These are phyloP conservation scores for Hysterium pulicare DNA, from an alignment of 2,329 filamentous ascomycete genomes.

Conservation along the genomic window DNA sequence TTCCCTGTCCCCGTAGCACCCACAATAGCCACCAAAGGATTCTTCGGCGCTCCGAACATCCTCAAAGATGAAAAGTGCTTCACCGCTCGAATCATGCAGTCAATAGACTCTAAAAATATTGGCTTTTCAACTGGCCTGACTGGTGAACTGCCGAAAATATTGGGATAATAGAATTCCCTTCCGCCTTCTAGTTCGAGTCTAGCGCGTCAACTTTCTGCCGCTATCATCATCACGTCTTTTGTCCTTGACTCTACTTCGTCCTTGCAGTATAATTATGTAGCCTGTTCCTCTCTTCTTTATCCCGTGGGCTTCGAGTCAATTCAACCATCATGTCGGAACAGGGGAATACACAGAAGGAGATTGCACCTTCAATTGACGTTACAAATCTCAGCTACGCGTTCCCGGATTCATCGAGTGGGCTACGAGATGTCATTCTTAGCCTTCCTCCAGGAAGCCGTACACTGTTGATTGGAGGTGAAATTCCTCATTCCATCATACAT, in stretches of 20 bases:
- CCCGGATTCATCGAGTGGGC: conserved; percentile 76
- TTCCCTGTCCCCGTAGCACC: conserved; percentile 93
- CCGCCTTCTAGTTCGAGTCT: conserved; percentile 16
- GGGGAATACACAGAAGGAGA: conserved; percentile 11
- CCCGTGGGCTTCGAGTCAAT: too few relatives aligned
- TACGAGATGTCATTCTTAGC: conserved; percentile 68
- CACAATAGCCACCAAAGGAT: conserved; percentile 73
- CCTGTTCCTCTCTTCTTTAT: not conserved
- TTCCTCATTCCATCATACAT: conserved; percentile 3
- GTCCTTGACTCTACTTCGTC: conserved; percentile 10
- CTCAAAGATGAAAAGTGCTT: conserved; percentile 8
- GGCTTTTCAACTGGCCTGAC: not conserved
- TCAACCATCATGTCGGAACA: conserved; percentile 20
- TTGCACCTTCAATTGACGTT: conserved; percentile 65
- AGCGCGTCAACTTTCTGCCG: conserved; percentile 13
- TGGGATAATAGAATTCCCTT: not conserved
- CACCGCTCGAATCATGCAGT: conserved; percentile 25
- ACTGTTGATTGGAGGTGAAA: conserved; percentile 77
- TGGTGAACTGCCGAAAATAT: conserved; percentile 12
- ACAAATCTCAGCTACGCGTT: conserved; percentile 82
- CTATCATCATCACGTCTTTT: conserved; percentile 7
- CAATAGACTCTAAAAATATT: too few relatives aligned
- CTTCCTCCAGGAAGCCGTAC: conserved; percentile 83
- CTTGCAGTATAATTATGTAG: conserved; percentile 6
- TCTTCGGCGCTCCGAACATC: conserved; percentile 24